A percentile compares a stretch with the other conserved stretches of the same genome.
Conservation (phyloP, 306 rosid species). For the Quercus dentata region DNA sequence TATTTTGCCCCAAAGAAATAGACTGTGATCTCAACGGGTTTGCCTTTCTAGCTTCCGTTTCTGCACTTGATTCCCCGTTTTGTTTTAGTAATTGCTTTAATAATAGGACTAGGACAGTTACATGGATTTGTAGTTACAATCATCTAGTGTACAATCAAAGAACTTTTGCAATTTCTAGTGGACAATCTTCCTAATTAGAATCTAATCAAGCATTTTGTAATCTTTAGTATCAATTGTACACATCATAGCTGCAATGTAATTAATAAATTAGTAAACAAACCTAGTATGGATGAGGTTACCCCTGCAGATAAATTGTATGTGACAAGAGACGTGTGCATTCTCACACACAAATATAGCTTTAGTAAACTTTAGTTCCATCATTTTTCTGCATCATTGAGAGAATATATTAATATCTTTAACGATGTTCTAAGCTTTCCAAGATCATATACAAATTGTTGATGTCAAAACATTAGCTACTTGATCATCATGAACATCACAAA, state of each 20-base stretch:
- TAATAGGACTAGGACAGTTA: no score
- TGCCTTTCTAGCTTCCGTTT: neutral
- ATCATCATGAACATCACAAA: neutral
- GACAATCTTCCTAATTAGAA: neutral
- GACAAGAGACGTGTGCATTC: slow-evolving; percentile 41
- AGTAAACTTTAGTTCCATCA: slow-evolving; percentile 39
- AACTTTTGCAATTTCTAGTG: neutral
- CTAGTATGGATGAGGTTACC: slow-evolving; percentile 43
- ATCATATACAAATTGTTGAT: no score
- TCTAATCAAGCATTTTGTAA: slow-evolving; percentile 11
- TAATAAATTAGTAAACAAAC: slow-evolving; percentile 10
- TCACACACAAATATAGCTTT: slow-evolving; percentile 41
- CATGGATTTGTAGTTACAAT: no score
- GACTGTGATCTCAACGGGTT: neutral
- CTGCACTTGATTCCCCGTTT: neutral
- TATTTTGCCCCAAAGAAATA: neutral
- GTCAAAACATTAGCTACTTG: neutral
- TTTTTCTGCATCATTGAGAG: slow-evolving; percentile 29
- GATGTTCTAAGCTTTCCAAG: neutral
- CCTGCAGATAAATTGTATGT: slow-evolving; percentile 48
- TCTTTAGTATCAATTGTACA: neutral
- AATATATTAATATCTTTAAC: neutral
- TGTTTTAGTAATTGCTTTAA: neutral
- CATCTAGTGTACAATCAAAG: neutral
- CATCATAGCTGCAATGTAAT: neutral